Percentiles rank a stretch among this genome's conserved stretches.
phyloP scores from a whole-genome alignment of 495 filamentous ascomycete genomes.

The Opeltia flavorubescens region DNA sequence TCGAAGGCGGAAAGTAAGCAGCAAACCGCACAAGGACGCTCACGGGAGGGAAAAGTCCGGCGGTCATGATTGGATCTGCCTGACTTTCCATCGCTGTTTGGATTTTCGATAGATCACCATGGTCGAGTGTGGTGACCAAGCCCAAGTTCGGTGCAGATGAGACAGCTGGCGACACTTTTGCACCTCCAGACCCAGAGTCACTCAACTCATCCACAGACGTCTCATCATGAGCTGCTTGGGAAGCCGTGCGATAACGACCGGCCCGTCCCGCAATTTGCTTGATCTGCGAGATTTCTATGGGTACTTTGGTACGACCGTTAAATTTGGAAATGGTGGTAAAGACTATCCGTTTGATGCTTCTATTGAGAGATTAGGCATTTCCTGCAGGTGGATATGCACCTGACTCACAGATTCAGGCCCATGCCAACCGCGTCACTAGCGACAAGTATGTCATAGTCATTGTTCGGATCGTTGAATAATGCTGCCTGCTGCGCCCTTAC shows the following conservation, averaged over 20 bases:
- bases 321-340: constrained; percentile 67
- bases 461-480: constrained; percentile 87
- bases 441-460: constrained; percentile 86
- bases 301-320: constrained; percentile 32
- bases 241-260: constrained; percentile 69
- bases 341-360: constrained; percentile 78
- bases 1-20: constrained; percentile 59
- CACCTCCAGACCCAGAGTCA: background rate
- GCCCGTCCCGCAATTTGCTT: constrained; percentile 94
- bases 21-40: constrained; percentile 54
- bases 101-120: constrained; percentile 51
- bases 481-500: constrained; percentile 79
- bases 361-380: constrained; percentile 14
- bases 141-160: constrained; percentile 35
- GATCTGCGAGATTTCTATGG: constrained; percentile 57
- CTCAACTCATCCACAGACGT: constrained; percentile 7
- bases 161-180: background rate
- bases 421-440: constrained; percentile 97
- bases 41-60: constrained; percentile 60
- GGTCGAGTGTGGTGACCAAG: constrained; percentile 66
- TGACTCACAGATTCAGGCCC: constrained; percentile 72
- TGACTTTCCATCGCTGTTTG: constrained; percentile 44
- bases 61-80: constrained; percentile 51
- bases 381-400: background rate
- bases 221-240: constrained; percentile 22